Base-by-base conservation (phyloP, 768 basidiomycete species). In the Lenzites betulinus region DNA sequence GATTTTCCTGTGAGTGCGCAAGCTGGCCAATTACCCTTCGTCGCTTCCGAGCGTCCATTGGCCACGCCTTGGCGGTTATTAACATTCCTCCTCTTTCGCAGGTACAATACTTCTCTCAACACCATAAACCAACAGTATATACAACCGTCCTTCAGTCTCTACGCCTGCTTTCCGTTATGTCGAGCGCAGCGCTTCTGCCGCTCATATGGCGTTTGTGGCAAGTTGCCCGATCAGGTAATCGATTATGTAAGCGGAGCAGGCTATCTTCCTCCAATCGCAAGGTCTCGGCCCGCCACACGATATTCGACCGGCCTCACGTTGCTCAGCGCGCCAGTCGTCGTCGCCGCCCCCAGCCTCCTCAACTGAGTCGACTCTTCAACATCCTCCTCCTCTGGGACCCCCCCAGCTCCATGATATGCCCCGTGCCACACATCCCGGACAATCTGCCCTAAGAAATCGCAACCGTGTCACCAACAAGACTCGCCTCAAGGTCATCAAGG, bases 381-480 rank as follows among this genome's bases (percentile, higher is more conserved):
- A 54, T 52, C 58, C 70, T 62, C 64, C 69, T 13, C 46, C 41
- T 39, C 66, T 70, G 67, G 63, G 63, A 67, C 76, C 72, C 78
- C 77, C 73, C 62, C 66, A 69, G 73, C 79, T 87, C 86, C 87
- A 90, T 91, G 88, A 88, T 74, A 92, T 92, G 90, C 89, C 89
- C 83, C 89, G 89, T 71, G 87, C 86, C 76, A 86, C 85, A 69
- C 85, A 84, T 76, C 76, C 87, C 78, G 87, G 84, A 76, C 83
- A 88, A 68, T 87, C 90, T 62, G 84, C 89, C 66, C 88, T 90
- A 77, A 77, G 92, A 75, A 92, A 92, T 72, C 88, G 91, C 76
- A 92, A 92, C 78, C 87, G 91, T 74, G 88, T 94, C 78, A 94
- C 90, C 73, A 92, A 93, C 80, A 94, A 94, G 81, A 92, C 90